These are phyloP conservation scores for Irpex lacteus DNA, from an alignment of 1,284 basidiomycete species.

Conservation along the genomic window DNA sequence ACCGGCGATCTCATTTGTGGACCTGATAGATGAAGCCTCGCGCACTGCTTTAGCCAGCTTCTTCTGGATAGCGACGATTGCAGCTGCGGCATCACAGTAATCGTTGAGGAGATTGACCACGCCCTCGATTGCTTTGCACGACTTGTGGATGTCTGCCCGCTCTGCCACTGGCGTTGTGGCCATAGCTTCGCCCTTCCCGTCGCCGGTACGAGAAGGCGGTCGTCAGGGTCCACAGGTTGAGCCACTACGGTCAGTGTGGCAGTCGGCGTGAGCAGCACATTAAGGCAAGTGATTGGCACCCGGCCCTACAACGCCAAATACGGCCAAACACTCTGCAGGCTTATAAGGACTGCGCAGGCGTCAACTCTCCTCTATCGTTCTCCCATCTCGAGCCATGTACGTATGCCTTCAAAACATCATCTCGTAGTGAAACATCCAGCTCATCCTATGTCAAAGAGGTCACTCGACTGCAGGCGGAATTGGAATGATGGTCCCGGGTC, in stretches of 20 bases:
- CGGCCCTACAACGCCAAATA: slow-evolving; percentile 13
- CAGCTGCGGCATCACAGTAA: slow-evolving; percentile 66
- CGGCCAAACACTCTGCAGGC: slow-evolving; percentile 4
- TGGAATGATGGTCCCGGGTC: too few relatives aligned
- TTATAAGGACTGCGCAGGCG: background rate
- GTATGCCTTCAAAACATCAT: background rate
- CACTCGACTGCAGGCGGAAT: too few relatives aligned
- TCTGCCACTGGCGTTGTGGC: slow-evolving; percentile 37
- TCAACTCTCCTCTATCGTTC: background rate
- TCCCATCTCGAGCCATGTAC: background rate
- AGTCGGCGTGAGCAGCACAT: background rate
- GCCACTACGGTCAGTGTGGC: background rate
- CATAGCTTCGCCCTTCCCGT: slow-evolving; percentile 4
- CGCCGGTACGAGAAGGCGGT: background rate
- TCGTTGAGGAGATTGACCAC: slow-evolving; percentile 66
- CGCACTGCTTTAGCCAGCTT: slow-evolving; percentile 66
- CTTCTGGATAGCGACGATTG: slow-evolving; percentile 67
- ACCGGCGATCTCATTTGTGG: slow-evolving; percentile 63
- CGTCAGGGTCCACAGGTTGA: background rate
- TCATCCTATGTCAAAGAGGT: too few relatives aligned
- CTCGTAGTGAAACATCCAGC: too few relatives aligned
- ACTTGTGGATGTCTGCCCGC: slow-evolving; percentile 71
- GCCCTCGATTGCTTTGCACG: slow-evolving; percentile 70
- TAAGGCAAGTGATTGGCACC: slow-evolving; percentile 1
- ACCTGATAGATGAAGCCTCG: slow-evolving; percentile 60